Evolutionary conservation across 192 early-diverging fungal species (phyloP).

Genomic region (Entrophospora sp.): DNA sequence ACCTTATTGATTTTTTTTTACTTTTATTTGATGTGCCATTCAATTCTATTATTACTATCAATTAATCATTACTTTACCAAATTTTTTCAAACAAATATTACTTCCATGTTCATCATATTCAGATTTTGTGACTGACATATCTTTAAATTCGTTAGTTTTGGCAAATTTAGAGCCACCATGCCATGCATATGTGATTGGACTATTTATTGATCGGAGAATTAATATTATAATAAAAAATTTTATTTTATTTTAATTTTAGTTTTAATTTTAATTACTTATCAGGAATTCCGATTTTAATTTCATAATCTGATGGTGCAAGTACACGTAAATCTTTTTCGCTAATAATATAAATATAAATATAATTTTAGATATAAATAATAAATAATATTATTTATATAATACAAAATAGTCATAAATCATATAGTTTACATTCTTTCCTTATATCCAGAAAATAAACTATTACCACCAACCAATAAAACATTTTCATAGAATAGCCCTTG

Average conservation of each 20-base stretch:
- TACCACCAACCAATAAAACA: slow-evolving; percentile 62
- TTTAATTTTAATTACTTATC: slow-evolving; percentile 41
- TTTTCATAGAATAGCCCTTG: slow-evolving; percentile 60
- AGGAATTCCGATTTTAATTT: slow-evolving; percentile 44
- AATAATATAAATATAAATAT: slow-evolving; percentile 5
- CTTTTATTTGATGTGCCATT: too few relatives aligned
- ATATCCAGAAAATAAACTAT: slow-evolving; percentile 52
- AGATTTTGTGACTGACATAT: slow-evolving; percentile 44
- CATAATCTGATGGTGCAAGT: slow-evolving; percentile 45
- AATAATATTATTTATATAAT: background rate
- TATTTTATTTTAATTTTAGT: background rate
- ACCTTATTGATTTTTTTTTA: too few relatives aligned
- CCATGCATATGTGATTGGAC: slow-evolving; percentile 52
- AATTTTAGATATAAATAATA: background rate
- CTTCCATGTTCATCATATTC: slow-evolving; percentile 60
- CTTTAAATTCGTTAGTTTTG: slow-evolving; percentile 30
- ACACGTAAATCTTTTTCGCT: slow-evolving; percentile 45
- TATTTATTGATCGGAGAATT: slow-evolving; percentile 22
- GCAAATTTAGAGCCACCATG: slow-evolving; percentile 43
- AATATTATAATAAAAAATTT: background rate
- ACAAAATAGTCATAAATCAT: background rate
- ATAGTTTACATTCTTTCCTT: slow-evolving; percentile 47
- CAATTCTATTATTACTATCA: too few relatives aligned
- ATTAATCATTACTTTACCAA: too few relatives aligned
- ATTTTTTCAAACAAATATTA: slow-evolving; percentile 41